Evolutionary conservation across 768 basidiomycete species (phyloP), one percentile per base, ranked within the genome.

Genomic region (Termitomyces bulborhizus): DNA sequence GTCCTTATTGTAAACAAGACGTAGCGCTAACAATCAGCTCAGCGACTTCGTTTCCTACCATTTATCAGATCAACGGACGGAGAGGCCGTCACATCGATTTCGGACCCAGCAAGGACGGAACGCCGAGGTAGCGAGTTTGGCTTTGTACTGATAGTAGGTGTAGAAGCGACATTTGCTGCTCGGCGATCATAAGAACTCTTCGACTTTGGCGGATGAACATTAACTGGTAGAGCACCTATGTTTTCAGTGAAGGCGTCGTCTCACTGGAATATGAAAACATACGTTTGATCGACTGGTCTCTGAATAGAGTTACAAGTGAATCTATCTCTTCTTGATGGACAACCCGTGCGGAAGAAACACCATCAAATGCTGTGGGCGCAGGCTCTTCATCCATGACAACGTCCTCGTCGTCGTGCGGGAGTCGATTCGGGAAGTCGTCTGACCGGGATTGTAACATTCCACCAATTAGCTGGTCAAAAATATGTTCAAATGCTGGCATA

Each of bases 401-500:
- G 55, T 79, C 77, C 44, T 76, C 76, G 29, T 72, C 70, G 6
- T 69, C 72, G 27, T 62, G 59, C 13, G 39, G 42, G 52, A 59
- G 60, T 27, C 62, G 42, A 29, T 32, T 56, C 12, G 40, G 54
- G 4, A 42, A 7, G 4, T 51, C 60, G 16, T 67, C 62, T 15
- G 54, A 36, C 29, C 71, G 68, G 29, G 50, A 57, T 46, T 65
- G 68, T 52, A 80, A 57, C 57, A 74, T 69, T n/a, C 66, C 59
- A 7, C 61, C 62, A 42, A 83, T 71, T 54, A 76, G 52, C 21
- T 84, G 70, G 36, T 86, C 82, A 67, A 90, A 96, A 45, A 96
- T 69, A 29, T 74, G 73, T 51, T 83, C 80, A 54, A 93, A 69
- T 5, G 92, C 82, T 13, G 93, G 90, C 66, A 88, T 77, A 46